These are phyloP conservation scores for Sisymbrium altissimum DNA, from an alignment of 345 rosid species.

Conservation along the genomic window DNA sequence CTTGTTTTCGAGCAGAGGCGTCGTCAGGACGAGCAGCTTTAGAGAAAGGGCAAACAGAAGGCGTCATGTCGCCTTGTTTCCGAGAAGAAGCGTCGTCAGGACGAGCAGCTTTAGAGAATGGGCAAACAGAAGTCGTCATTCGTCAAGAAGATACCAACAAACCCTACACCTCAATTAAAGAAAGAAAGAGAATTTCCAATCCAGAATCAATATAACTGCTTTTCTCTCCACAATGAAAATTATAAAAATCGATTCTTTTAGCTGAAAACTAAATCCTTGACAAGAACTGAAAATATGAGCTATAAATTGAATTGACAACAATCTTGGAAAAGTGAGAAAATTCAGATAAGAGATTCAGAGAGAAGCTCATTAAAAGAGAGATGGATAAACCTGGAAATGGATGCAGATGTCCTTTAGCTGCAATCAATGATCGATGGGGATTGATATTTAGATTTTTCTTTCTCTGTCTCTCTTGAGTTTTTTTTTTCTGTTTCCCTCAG, in stretches of 20 bases:
- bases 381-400: constrained; percentile 23
- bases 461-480: not conserved
- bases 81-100: constrained; percentile 43
- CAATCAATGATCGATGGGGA: constrained; percentile 26
- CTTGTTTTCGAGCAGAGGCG: constrained; percentile 27
- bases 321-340: not conserved
- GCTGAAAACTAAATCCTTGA: not conserved
- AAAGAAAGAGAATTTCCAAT: not conserved
- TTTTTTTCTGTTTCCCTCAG: not conserved
- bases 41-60: constrained; percentile 54
- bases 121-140: constrained; percentile 76
- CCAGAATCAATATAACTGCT: constrained; percentile 6
- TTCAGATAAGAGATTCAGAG: not conserved
- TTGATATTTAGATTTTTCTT: not conserved
- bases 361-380: constrained; percentile 4
- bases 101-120: constrained; percentile 58
- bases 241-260: not conserved
- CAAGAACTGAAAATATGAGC: not conserved
- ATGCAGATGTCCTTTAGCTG: constrained; percentile 16
- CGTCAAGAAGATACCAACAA: not conserved
- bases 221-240: not conserved
- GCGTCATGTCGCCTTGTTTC: constrained; percentile 4
- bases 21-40: constrained; percentile 74
- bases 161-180: constrained; percentile 3
- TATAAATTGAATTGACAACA: constrained; percentile 6